These are phyloP conservation scores for Colletotrichum caudatum DNA, from an alignment of 2,329 filamentous ascomycete genomes.

Conservation along the genomic window DNA sequence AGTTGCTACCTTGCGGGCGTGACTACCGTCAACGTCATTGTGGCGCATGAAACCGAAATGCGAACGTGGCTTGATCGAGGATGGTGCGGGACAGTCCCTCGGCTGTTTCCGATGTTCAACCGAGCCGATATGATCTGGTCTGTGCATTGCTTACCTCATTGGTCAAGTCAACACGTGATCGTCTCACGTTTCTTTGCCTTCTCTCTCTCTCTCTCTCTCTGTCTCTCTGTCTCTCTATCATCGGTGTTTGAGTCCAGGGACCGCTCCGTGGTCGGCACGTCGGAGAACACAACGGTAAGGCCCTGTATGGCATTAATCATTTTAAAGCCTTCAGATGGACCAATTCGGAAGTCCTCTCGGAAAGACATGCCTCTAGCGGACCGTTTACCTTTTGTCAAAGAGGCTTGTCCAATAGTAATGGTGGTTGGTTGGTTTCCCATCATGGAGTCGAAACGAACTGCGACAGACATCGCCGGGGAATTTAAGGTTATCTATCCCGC, in stretches of 20 bases:
- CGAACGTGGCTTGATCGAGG: conserved; percentile 46
- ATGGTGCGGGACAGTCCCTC: neutral
- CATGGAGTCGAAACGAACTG: neutral
- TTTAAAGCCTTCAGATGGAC: neutral
- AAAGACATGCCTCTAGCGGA: neutral
- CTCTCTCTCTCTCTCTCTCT: no score
- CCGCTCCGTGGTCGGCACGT: neutral
- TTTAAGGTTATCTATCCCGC: neutral
- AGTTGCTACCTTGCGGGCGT: conserved; percentile 6
- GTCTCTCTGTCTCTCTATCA: neutral
- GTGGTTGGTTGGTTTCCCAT: neutral
- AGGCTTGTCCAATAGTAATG: neutral
- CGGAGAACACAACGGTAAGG: neutral
- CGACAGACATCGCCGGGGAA: neutral
- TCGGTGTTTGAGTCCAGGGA: neutral
- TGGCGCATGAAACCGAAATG: conserved; percentile 49
- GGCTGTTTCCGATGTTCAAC: neutral
- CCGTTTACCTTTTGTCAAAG: neutral
- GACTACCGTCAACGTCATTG: conserved; percentile 56
- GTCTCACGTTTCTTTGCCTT: no score
- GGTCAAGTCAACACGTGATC: neutral
- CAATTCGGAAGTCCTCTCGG: neutral
- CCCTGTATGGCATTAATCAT: neutral
- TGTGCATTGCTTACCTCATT: neutral
- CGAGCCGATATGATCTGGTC: neutral